phyloP scores from a whole-genome alignment of 345 rosid species.

The Sapria himalayana region DNA sequence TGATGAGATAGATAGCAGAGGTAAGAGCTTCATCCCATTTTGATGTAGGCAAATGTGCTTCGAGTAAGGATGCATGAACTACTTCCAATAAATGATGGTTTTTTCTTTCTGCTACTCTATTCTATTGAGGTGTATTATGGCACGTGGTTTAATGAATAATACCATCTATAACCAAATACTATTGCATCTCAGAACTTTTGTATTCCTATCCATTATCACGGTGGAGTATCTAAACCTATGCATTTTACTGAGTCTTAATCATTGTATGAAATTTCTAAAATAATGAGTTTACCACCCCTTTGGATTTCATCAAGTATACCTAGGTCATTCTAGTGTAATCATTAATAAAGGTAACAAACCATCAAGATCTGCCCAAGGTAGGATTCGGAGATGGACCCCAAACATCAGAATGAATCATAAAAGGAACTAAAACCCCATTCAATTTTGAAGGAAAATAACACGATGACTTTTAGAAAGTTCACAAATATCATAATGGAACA shows the following conservation, averaged over 20 bases:
- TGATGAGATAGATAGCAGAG: no score
- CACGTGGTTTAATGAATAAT: neutral
- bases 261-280: no score
- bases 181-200: neutral
- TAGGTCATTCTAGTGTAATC: neutral
- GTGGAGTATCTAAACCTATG: neutral
- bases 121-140: neutral
- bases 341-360: no score
- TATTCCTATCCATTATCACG: neutral
- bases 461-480: neutral
- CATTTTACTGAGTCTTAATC: neutral
- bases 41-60: neutral
- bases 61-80: no score
- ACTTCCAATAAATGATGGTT: neutral
- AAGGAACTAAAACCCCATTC: neutral
- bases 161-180: neutral
- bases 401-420: neutral
- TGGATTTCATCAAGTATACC: neutral
- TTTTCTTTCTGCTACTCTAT: neutral
- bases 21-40: no score
- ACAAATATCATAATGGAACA: no score
- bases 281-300: no score
- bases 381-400: no score
- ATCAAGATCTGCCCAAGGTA: no score
- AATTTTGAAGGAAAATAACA: neutral